Evolutionary conservation across 441 rosid species (phyloP), one percentile per base, ranked within the genome.

Genomic region (Dalechampia spathulata): DNA sequence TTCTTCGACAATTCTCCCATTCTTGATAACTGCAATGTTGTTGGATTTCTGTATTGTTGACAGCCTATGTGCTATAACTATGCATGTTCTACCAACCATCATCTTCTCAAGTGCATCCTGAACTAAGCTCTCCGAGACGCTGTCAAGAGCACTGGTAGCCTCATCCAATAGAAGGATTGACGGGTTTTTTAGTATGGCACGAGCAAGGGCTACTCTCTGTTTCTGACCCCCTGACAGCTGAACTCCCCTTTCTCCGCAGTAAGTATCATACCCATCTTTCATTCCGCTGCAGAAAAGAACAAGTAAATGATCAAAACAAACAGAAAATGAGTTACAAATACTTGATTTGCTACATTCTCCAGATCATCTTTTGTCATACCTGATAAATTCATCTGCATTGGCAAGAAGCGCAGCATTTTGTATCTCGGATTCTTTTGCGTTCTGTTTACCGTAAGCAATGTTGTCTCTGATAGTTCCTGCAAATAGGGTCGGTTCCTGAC

Each of bases 71-170:
- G 86, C 86, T 10, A 83, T 70, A 3, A 78, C 69, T 11, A 78
- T 63, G 25, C 84, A 76, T 49, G 85, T 76, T 67, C 83, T 66
- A 2, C 61, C 67, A 7, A 62, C 73, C 80, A 77, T 74, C 80
- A 81, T 75, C 64, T 81, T 78, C 72, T 78, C 86, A 4, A 83
- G 78, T 26, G 86, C 83, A 45, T 64, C 79, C 67, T 81, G 90
- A 52, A 78, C 80, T 39, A 75, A 49, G 61, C 69, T 78, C 37
- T 80, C 86, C 5, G 86, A 83, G 13, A 76, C 72, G 40, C 80
- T 81, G 48, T 83, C 90, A 13, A 83, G 77, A n/a, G 90, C 90
- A 64, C 90, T 83, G 1, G 86, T 80, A 4, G 90, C 86, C 61
- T 83, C 86, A 55, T 83, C 86, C 42, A 80, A 57, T 15, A 83